These are phyloP conservation scores for Liriodendron chinense DNA, from an alignment of 164 flowering plant genomes.

Conservation along the genomic window DNA sequence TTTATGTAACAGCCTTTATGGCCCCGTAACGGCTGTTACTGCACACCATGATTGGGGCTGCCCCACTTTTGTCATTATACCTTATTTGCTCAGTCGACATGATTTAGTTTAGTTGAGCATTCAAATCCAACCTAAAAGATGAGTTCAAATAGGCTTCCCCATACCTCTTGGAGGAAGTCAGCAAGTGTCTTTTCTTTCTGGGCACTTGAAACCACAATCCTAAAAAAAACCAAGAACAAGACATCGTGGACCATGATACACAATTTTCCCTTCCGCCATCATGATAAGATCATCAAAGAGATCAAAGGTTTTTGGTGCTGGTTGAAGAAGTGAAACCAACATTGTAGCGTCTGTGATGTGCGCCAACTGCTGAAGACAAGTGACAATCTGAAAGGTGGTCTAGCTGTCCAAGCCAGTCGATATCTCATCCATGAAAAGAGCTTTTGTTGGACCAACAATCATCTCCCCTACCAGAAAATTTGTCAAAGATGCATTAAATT, in stretches of 20 bases:
- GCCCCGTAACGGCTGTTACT: neutral
- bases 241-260: constrained; percentile 49
- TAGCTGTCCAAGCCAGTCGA: constrained; percentile 54
- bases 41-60: neutral
- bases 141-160: neutral
- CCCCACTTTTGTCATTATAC: neutral
- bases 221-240: constrained; percentile 39
- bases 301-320: constrained; percentile 53
- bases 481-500: neutral
- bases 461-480: constrained; percentile 42
- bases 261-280: constrained; percentile 45
- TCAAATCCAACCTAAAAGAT: neutral
- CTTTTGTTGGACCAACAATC: constrained; percentile 51
- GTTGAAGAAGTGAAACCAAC: constrained; percentile 56
- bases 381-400: constrained; percentile 49
- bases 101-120: neutral
- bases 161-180: constrained; percentile 59
- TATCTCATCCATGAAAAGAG: constrained; percentile 62
- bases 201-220: constrained; percentile 50
- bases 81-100: neutral
- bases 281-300: constrained; percentile 61
- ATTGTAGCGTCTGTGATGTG: constrained; percentile 45
- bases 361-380: constrained; percentile 41
- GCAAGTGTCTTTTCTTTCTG: constrained; percentile 47
- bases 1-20: too few species aligned